Evolutionary conservation across 371 early-diverging fungal species (phyloP).

Genomic region (Saksenaea vasiformis): DNA sequence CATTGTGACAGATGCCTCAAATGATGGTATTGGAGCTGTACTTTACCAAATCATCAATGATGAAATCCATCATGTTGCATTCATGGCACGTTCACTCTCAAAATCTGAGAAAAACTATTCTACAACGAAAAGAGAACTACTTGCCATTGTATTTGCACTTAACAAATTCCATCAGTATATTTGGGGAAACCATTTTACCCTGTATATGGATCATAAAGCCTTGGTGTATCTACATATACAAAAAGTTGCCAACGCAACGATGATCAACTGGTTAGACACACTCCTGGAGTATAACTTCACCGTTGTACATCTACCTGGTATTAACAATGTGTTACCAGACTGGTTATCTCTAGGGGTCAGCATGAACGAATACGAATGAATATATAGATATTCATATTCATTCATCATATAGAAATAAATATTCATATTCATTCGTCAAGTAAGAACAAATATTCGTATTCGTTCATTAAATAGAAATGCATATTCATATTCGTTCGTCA

Average conservation of each 20-base stretch:
- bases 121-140: background rate
- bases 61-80: constrained; percentile 13
- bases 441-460: too few relatives aligned
- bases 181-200: constrained; percentile 26
- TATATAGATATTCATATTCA: too few relatives aligned
- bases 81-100: constrained; percentile 1
- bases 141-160: constrained; percentile 9
- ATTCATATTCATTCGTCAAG: too few relatives aligned
- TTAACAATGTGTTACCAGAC: constrained; percentile 13
- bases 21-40: constrained; percentile 31
- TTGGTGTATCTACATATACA: constrained; percentile 25
- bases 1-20: constrained; percentile 38
- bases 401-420: too few relatives aligned
- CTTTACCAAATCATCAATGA: constrained; percentile 19
- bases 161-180: constrained; percentile 31
- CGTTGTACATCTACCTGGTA: constrained; percentile 21
- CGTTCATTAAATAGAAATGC: too few relatives aligned
- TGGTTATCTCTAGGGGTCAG: background rate
- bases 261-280: too few relatives aligned
- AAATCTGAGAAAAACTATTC: background rate
- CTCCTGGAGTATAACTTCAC: constrained; percentile 24
- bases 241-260: constrained; percentile 16
- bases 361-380: too few relatives aligned
- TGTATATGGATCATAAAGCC: too few relatives aligned
- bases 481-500: too few relatives aligned